Base-by-base conservation (phyloP, 1,139 yeast genomes). In the Saccharomyces hybrid region DNA sequence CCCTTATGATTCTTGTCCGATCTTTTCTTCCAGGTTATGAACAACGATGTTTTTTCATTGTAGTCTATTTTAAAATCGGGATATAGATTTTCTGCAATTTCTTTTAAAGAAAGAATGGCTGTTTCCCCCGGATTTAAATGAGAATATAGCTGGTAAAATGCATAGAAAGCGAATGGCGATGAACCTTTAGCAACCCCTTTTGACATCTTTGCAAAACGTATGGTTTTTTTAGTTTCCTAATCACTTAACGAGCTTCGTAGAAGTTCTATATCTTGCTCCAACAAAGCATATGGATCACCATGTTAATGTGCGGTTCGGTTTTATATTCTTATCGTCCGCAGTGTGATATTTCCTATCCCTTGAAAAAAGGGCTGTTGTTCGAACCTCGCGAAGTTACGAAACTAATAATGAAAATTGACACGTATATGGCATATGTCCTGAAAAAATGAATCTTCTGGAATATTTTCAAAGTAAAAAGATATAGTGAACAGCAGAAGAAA, bases 1-100 rank as follows among this genome's bases (percentile, higher is more conserved):
- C 31, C 52, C 5, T 38, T 52, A 34, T 32, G 14, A 5, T 48
- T 34, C 28, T 52, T 34, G 11, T 50, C 61, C 8, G 61, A 70
- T 50, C 73, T 62, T 49, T 78, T 80, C 66, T 85, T 83, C 96
- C 97, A 93, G 0, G 98, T 91, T 34, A 93, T 85, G 71, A 93
- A 93, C 41, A 93, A 70, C 0, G 97, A 95, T 0, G 69, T 60
- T 48, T 75, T 71, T 7, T 66, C 60, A 3, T 62, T 28, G 14
- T 50, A 28, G 48, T 59, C 55, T 1, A 57, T 47, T 13, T 51
- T 29, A 8, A 44, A 46, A 5, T 49, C 51, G 8, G 66, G 67
- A 54, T 58, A 67, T 51, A 66, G 28, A n/a, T 42, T 49, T 5
- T 52, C 29, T 26, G 57, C 54, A 1, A 66, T 51, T 7, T 54